Conservation (phyloP, 2,329 filamentous ascomycete genomes). For the Alternaria solani region DNA sequence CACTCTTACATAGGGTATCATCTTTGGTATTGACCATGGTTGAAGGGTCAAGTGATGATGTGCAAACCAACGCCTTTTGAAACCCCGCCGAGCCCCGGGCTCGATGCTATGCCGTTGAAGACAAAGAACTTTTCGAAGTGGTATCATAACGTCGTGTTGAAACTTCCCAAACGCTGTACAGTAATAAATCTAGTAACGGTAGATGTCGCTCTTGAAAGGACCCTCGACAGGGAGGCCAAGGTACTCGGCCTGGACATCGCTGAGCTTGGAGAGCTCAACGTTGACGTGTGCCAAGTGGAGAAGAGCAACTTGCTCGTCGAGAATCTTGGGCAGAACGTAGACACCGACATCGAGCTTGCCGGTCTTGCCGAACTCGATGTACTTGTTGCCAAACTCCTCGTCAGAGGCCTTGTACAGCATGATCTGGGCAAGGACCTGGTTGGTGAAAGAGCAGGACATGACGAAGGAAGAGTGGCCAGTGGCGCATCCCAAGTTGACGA, state of each 20-base stretch:
- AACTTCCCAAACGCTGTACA: conserved; percentile 43
- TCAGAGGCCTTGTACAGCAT: conserved; percentile 95
- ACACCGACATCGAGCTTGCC: conserved; percentile 91
- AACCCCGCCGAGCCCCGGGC: conserved; percentile 41
- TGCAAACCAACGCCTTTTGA: conserved; percentile 50
- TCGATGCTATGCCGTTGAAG: conserved; percentile 68
- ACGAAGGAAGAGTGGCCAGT: conserved; percentile 99
- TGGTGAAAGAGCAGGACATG: conserved; percentile 99
- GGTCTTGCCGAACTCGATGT: conserved; percentile 92
- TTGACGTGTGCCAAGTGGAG: conserved; percentile 94
- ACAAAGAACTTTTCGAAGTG: conserved; percentile 61
- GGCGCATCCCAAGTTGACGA: conserved; percentile 99
- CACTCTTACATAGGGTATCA: conserved; percentile 45
- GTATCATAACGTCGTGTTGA: conserved; percentile 69
- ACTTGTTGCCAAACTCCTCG: conserved; percentile 87
- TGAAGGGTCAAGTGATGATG: conserved; percentile 51
- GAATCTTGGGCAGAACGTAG: conserved; percentile 97
- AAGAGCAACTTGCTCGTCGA: conserved; percentile 97
- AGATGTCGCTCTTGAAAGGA: conserved; percentile 96
- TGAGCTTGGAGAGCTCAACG: conserved; percentile 89
- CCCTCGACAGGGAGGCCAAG: conserved; percentile 85
- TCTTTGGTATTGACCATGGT: conserved; percentile 45
- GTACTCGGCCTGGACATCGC: conserved; percentile 89
- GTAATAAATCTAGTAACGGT: conserved; percentile 57
- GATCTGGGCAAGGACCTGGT: conserved; percentile 99